A percentile compares a stretch with the other conserved stretches of the same genome.
phyloP scores from a whole-genome alignment of 208 protist species.

The Leishmania turanica region DNA sequence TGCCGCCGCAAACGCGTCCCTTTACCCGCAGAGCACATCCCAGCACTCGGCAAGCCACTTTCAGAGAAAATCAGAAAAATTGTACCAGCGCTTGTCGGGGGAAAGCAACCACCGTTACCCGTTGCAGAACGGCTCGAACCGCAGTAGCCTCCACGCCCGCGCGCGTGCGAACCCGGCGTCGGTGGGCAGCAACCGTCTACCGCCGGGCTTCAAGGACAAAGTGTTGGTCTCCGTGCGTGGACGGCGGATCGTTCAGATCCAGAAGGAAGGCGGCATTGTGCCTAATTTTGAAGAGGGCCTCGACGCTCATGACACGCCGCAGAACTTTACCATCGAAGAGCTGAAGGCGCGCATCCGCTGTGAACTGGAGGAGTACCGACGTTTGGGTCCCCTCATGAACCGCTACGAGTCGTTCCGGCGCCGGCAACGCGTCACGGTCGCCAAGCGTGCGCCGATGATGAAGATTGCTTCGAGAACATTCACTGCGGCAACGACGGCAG shows the following conservation, averaged over 20 bases:
- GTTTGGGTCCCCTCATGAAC: conserved; percentile 45
- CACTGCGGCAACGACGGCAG: neutral
- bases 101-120: neutral
- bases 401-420: conserved; percentile 16
- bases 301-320: conserved; percentile 42
- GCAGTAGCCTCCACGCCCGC: neutral
- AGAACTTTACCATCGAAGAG: conserved; percentile 47
- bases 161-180: neutral
- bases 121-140: neutral
- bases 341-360: conserved; percentile 62
- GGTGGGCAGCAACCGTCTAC: neutral
- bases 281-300: conserved; percentile 48
- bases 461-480: neutral
- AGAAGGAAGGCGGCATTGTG: conserved; percentile 21
- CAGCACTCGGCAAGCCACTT: neutral
- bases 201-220: neutral
- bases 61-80: neutral
- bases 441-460: neutral
- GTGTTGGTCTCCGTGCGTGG: conserved; percentile 31
- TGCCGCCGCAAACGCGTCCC: neutral
- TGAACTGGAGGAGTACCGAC: conserved; percentile 73
- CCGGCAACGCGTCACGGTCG: conserved; percentile 6
- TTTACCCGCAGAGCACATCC: neutral
- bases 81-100: neutral
- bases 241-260: conserved; percentile 26